Evolutionary conservation across 352 stramenopile genomes (phyloP).

Genomic region (Plasmopara muralis): DNA sequence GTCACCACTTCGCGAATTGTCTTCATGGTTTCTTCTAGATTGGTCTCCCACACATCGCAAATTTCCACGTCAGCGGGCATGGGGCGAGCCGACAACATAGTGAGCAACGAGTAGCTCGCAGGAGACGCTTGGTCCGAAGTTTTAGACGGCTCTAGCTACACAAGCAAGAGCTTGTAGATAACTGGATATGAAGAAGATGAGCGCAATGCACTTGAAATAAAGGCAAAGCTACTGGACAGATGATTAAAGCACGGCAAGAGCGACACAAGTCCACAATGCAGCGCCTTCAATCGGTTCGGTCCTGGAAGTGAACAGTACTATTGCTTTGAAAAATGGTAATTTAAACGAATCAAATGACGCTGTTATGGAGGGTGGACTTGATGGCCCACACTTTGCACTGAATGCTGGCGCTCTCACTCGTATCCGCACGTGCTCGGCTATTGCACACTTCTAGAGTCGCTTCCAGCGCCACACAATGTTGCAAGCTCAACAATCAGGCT

Average conservation of each 20-base stretch:
- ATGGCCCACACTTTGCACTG: not conserved
- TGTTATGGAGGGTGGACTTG: too few species aligned
- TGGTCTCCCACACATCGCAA: constrained; percentile 89
- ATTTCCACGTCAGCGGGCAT: constrained; percentile 88
- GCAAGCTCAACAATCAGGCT: constrained; percentile 1
- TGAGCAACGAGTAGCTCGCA: not conserved
- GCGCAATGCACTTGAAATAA: constrained; percentile 9
- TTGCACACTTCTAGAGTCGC: not conserved
- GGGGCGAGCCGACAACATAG: constrained; percentile 42
- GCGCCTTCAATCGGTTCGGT: constrained; percentile 2
- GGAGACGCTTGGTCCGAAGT: not conserved
- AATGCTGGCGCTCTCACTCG: constrained; percentile 18
- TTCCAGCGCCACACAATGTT: not conserved
- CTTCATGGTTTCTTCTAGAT: constrained; percentile 94
- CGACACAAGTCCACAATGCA: constrained; percentile 9
- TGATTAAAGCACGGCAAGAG: constrained; percentile 2
- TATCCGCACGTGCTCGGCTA: constrained; percentile 12
- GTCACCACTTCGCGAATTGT: constrained; percentile 94
- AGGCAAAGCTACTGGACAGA: not conserved
- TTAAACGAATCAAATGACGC: too few species aligned
- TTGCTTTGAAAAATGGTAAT: too few species aligned
- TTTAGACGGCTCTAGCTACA: constrained; percentile 11
- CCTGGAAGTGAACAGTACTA: too few species aligned
- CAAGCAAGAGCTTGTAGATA: constrained; percentile 4
- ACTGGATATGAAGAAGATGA: constrained; percentile 1